Percentiles rank a stretch among this genome's conserved stretches.
phyloP scores from a whole-genome alignment of 1,284 basidiomycete genomes.

The Pterulicium gracile region DNA sequence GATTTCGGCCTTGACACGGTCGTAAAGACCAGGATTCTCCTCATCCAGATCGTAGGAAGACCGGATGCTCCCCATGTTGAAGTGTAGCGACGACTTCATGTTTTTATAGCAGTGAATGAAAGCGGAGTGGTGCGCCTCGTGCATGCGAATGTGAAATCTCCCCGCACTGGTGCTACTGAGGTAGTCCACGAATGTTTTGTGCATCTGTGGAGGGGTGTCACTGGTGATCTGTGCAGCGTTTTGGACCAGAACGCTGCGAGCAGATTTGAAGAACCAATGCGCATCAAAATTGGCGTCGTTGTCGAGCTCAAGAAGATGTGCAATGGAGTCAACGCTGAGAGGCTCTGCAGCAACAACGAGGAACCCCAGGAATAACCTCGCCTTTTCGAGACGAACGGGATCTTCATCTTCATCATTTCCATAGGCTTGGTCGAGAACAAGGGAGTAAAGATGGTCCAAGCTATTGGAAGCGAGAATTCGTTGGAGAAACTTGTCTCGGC shows the following conservation, averaged over 20 bases:
- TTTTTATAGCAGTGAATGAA: neutral
- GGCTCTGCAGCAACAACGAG: neutral
- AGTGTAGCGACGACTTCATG: neutral
- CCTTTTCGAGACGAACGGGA: too few relatives aligned
- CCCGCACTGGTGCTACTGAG: neutral
- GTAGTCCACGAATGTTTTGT: slow-evolving; percentile 1
- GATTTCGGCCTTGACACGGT: too few relatives aligned
- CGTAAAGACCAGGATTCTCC: too few relatives aligned
- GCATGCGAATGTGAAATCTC: neutral
- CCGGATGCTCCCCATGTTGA: neutral
- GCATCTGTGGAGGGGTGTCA: neutral
- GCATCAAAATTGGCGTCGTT: neutral
- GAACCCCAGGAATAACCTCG: neutral
- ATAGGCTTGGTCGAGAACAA: too few relatives aligned
- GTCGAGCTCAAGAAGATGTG: neutral
- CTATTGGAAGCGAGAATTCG: too few relatives aligned
- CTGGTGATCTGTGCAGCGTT: neutral
- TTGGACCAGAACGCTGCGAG: neutral
- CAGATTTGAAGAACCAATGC: neutral
- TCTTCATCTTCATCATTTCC: too few relatives aligned
- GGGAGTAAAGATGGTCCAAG: too few relatives aligned
- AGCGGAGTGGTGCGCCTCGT: neutral
- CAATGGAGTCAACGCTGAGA: neutral
- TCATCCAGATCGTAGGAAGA: too few relatives aligned
- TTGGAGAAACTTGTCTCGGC: too few relatives aligned